These are phyloP conservation scores for Mortierella alpina DNA, from an alignment of 192 early-diverging fungal genomes.

Conservation along the genomic window DNA sequence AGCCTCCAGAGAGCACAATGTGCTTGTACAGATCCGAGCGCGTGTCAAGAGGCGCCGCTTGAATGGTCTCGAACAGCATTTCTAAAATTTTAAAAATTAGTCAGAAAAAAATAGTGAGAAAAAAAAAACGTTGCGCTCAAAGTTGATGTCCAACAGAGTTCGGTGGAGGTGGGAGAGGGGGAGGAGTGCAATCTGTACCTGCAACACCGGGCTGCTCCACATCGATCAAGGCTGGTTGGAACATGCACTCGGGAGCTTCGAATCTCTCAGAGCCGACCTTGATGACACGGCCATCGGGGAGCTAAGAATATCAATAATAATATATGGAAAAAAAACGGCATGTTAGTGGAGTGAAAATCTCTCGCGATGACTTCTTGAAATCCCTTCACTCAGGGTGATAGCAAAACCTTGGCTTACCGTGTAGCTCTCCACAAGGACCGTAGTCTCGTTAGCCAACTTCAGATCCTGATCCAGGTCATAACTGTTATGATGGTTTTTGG, in stretches of 20 bases:
- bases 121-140: not conserved
- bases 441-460: conserved; percentile 96
- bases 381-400: not conserved
- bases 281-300: conserved; percentile 98
- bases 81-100: conserved; percentile 62
- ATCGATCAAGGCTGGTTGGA: conserved; percentile 98
- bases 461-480: conserved; percentile 95
- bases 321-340: too few species aligned
- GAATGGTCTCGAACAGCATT: conserved; percentile 91
- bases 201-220: conserved; percentile 94
- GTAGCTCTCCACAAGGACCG: conserved; percentile 95
- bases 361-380: not conserved
- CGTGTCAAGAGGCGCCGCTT: conserved; percentile 91
- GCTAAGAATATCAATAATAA: conserved; percentile 49
- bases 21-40: conserved; percentile 96
- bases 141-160: not conserved
- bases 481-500: conserved; percentile 55
- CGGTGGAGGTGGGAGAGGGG: too few species aligned
- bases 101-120: not conserved
- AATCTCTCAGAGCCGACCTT: conserved; percentile 98
- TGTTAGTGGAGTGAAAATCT: not conserved
- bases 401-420: conserved; percentile 64
- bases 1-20: conserved; percentile 97
- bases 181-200: conserved; percentile 60
- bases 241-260: conserved; percentile 98